A percentile compares a stretch with the other conserved stretches of the same genome.
Conservation (phyloP, 2,329 filamentous ascomycete genomes). For the Trichophyton benhamiae region DNA sequence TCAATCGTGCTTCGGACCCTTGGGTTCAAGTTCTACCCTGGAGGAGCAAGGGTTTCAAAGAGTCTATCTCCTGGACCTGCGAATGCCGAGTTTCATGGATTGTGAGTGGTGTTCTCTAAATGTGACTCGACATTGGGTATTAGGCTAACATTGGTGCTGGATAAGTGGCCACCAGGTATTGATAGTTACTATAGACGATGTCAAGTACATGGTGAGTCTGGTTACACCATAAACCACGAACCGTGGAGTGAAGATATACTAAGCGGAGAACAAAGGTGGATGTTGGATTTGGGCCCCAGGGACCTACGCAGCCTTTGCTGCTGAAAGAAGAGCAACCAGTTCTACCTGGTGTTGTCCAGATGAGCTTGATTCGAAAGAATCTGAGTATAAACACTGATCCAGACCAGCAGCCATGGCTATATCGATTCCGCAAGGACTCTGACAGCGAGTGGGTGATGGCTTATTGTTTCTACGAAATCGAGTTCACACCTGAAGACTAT, state of each 20-base stretch:
- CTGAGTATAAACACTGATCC: constrained; percentile 36
- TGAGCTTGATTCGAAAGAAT: constrained; percentile 41
- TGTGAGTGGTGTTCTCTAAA: constrained; percentile 25
- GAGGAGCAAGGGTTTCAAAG: constrained; percentile 40
- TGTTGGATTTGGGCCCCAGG: constrained; percentile 53
- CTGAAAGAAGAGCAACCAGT: constrained; percentile 33
- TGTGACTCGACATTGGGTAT: not conserved
- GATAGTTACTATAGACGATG: constrained; percentile 44
- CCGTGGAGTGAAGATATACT: not conserved
- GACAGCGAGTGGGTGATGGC: constrained; percentile 45
- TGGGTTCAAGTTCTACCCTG: constrained; percentile 43
- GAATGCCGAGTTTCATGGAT: constrained; percentile 35
- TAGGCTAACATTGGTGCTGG: not conserved
- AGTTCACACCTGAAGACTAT: constrained; percentile 52
- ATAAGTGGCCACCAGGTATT: constrained; percentile 46
- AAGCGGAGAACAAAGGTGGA: constrained; percentile 34
- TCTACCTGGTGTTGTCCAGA: constrained; percentile 41
- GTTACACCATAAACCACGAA: not conserved
- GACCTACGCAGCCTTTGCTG: constrained; percentile 46
- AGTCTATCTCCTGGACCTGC: constrained; percentile 24
- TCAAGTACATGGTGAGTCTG: constrained; percentile 29
- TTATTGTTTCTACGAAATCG: constrained; percentile 55
- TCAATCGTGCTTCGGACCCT: constrained; percentile 40
- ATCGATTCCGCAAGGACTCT: constrained; percentile 43
- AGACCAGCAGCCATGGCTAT: constrained; percentile 47